phyloP scores from a whole-genome alignment of 1,284 basidiomycete species.

The Trichosporon ovoides region DNA sequence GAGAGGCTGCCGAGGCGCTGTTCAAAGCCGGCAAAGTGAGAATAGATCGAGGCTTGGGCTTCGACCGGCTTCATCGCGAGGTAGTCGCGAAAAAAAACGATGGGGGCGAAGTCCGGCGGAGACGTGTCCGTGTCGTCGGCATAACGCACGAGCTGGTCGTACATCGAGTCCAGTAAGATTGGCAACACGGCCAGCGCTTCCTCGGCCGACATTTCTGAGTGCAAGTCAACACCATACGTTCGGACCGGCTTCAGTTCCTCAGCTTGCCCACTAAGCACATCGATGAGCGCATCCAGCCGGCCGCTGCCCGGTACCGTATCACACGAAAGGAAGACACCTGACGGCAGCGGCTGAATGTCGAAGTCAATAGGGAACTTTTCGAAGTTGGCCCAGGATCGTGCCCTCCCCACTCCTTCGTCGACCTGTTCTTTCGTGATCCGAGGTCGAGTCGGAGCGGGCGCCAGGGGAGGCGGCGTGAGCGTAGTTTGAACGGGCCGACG shows the following conservation, averaged over 20 bases:
- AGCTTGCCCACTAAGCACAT: slow-evolving; percentile 8
- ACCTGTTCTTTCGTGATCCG: slow-evolving; percentile 13
- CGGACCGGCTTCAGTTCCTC: slow-evolving; percentile 10
- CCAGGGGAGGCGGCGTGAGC: neutral
- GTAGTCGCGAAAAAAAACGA: slow-evolving; percentile 27
- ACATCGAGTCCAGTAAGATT: slow-evolving; percentile 28
- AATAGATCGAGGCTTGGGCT: neutral
- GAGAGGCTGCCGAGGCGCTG: neutral
- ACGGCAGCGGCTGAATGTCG: slow-evolving; percentile 43
- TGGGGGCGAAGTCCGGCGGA: slow-evolving; percentile 12
- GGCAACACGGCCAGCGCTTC: slow-evolving; percentile 25
- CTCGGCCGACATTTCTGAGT: slow-evolving; percentile 21
- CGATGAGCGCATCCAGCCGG: slow-evolving; percentile 16
- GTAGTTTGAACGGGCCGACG: neutral
- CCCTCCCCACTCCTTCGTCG: slow-evolving; percentile 39
- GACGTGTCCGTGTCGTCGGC: slow-evolving; percentile 10
- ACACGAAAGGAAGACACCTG: slow-evolving; percentile 32
- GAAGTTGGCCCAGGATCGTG: slow-evolving; percentile 47
- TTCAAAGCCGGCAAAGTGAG: neutral
- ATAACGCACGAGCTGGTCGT: slow-evolving; percentile 15
- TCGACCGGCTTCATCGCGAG: neutral
- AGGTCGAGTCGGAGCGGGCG: neutral
- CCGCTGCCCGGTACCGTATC: slow-evolving; percentile 29
- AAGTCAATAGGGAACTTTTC: slow-evolving; percentile 46
- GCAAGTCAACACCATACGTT: slow-evolving; percentile 22